Evolutionary conservation across 1,139 yeast genomes (phyloP).

Genomic region (Diutina neorugosa): DNA sequence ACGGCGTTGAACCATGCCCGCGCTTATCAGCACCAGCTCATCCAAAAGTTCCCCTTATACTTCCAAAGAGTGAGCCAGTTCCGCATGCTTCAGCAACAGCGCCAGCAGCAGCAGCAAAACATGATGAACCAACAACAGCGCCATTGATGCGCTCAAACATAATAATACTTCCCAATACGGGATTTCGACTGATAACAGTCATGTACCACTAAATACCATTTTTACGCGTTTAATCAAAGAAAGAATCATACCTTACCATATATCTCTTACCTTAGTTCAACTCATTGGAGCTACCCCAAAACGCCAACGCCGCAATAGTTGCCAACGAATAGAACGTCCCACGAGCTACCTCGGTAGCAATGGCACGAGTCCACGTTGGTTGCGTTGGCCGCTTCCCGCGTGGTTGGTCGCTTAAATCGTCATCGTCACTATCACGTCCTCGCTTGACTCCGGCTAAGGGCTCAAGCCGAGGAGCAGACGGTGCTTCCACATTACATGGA

Average conservation of each 20-base stretch:
- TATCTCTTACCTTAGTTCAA: not conserved
- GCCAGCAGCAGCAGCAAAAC: conserved; percentile 9
- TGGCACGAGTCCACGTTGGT: not conserved
- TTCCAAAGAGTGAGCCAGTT: conserved; percentile 32
- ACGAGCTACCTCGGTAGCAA: conserved; percentile 17
- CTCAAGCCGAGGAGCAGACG: not conserved
- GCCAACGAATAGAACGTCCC: conserved; percentile 22
- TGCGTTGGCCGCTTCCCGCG: not conserved
- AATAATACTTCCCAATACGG: not conserved
- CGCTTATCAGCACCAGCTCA: conserved; percentile 28
- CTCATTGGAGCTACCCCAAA: not conserved
- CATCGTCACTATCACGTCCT: not conserved
- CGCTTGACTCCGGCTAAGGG: not conserved
- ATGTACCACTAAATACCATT: conserved; percentile 8
- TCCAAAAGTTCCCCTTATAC: conserved; percentile 32
- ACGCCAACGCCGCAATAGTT: conserved; percentile 25
- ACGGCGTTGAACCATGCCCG: conserved; percentile 36
- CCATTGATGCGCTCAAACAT: conserved; percentile 5
- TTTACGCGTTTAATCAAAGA: conserved; percentile 9
- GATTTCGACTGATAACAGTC: conserved; percentile 6
- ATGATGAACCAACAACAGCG: conserved; percentile 8
- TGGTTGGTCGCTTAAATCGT: not conserved
- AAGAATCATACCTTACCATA: conserved; percentile 12
- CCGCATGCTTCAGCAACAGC: conserved; percentile 21
- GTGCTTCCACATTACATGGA: too few species aligned